Base-by-base conservation (phyloP, 2,329 filamentous ascomycete species). In the Cladosporium sp. region DNA sequence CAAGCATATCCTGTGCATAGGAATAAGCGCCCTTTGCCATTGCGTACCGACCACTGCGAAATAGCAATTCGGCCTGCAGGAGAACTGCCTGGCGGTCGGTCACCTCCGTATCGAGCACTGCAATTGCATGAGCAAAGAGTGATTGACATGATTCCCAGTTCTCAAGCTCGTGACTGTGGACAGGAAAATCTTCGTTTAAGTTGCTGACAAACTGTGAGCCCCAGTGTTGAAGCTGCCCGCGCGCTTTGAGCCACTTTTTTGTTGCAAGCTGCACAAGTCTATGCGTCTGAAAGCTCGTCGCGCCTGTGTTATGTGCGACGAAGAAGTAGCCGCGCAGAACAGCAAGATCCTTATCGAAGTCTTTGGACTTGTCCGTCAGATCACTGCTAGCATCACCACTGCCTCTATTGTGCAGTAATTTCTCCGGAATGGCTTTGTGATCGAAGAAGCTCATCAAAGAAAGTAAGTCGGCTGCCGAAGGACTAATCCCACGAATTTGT, bases 391-490 rank as follows among this genome's bases (percentile, higher is more conserved):
- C 53, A 18, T 55, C 18, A 18, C n/a, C 29, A 7, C 31, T 56
- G 3, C 18, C 49, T 52, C 49, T 29, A 14, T 52, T 29, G 3
- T 29, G 49, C 14, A 52, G 4, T 3, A 52, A 6, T 10, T 16
- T 21, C 26, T 69, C 68, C 7, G 65, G 68, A 26, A 71, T 71
- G 1, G 58, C 52, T 28, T 67, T 65, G 14, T 72, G 72, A 63
- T 84, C 75, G 68, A 81, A 84, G 66, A 81, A 79, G 73, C 80
- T 81, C 78, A 84, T 79, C 8, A 84, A 73, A 1, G 79, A 80
- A 0, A 84, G 68, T 14, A 83, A 69, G n/a, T 80, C 69, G 3
- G 81, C 74, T 12, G 82, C 82, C 5, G 67, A 67, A 33, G 46
- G 37, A 29, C 55, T 35, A 2, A 26, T 53, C 14, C 49, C 35